phyloP scores from a whole-genome alignment of 2,329 filamentous ascomycete species.

The Xylogone sp. region DNA sequence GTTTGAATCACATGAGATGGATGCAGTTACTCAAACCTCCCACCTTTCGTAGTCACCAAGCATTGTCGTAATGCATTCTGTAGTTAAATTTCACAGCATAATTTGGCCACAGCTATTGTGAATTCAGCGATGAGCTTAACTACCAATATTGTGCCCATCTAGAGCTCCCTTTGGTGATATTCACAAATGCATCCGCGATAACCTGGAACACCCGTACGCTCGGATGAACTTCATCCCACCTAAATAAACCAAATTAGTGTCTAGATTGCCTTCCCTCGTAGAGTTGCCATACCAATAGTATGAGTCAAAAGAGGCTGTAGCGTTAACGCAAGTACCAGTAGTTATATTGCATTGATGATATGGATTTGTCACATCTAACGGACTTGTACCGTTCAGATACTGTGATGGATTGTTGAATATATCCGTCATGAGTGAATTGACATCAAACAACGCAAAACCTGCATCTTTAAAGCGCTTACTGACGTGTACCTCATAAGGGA shows the following conservation, averaged over 20 bases:
- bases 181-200: slow-evolving; percentile 49
- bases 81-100: too few species aligned
- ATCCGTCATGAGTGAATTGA: slow-evolving; percentile 58
- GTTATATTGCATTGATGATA: slow-evolving; percentile 46
- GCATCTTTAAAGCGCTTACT: slow-evolving; percentile 48
- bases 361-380: slow-evolving; percentile 48
- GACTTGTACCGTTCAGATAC: slow-evolving; percentile 59
- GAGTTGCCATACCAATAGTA: slow-evolving; percentile 54
- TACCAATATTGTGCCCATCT: slow-evolving; percentile 6
- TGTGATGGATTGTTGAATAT: slow-evolving; percentile 53
- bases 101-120: too few species aligned
- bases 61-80: too few species aligned
- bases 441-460: slow-evolving; percentile 60
- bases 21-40: too few species aligned
- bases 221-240: slow-evolving; percentile 62
- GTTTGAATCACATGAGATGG: too few species aligned
- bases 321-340: slow-evolving; percentile 31
- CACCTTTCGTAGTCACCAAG: too few species aligned
- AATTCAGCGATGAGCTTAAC: too few species aligned
- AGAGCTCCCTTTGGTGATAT: slow-evolving; percentile 40
- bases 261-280: not conserved
- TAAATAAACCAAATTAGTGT: not conserved
- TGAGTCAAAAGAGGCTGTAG: slow-evolving; percentile 44
- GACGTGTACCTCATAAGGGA: slow-evolving; percentile 35
- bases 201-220: slow-evolving; percentile 56